phyloP scores from a whole-genome alignment of 805 yeast species.

The Saturnispora bothae region DNA sequence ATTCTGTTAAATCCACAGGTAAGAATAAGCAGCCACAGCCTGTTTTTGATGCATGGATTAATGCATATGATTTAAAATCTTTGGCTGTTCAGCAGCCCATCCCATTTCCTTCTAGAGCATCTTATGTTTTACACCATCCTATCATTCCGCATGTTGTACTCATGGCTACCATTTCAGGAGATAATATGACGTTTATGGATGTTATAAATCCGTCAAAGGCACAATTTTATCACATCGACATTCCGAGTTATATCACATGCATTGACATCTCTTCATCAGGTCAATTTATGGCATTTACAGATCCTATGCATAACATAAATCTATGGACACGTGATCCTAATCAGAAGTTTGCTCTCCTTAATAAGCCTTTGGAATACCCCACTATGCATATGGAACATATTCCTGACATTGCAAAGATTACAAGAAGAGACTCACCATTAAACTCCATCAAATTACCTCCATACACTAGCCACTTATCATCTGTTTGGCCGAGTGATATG shows the following conservation, averaged over 20 bases:
- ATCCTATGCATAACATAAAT: constrained; percentile 50
- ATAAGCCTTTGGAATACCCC: constrained; percentile 48
- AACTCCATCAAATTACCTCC: constrained; percentile 78
- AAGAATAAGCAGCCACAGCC: constrained; percentile 22
- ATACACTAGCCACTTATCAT: constrained; percentile 63
- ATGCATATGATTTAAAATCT: constrained; percentile 67
- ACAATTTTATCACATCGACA: constrained; percentile 55
- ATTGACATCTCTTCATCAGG: constrained; percentile 61
- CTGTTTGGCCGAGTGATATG: constrained; percentile 66
- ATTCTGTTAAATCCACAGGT: constrained; percentile 43
- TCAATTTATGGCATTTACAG: constrained; percentile 63
- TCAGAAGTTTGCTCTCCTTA: constrained; percentile 24
- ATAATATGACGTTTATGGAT: constrained; percentile 74
- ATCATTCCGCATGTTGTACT: constrained; percentile 67
- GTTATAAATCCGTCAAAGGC: constrained; percentile 66
- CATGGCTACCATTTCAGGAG: constrained; percentile 63
- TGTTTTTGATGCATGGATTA: constrained; percentile 69
- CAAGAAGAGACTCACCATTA: constrained; percentile 49
- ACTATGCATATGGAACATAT: constrained; percentile 26
- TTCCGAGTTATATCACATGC: constrained; percentile 35
- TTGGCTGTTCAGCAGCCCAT: constrained; percentile 68
- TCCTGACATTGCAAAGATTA: constrained; percentile 18
- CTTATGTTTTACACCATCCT: constrained; percentile 77
- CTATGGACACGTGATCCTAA: constrained; percentile 47
- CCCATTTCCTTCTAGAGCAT: constrained; percentile 84